Base-by-base conservation (phyloP, 2,329 filamentous ascomycete genomes). In the Aureobasidium sp. region DNA sequence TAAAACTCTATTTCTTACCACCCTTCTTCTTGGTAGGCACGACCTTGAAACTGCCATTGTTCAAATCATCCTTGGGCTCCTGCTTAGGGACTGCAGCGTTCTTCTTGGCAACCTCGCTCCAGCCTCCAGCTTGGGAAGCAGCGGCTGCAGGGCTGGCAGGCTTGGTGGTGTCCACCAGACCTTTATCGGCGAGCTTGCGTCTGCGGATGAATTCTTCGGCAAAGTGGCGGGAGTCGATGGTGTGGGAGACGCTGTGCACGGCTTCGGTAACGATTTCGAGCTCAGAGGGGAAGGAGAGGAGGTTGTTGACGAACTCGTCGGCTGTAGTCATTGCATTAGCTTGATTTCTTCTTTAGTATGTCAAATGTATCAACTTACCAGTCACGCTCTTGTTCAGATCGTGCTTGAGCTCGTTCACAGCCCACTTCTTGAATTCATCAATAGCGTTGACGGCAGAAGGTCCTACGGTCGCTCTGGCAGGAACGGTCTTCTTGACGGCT, bases 101-200 rank as follows among this genome's bases (percentile, higher is more conserved):
- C 81, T 97, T 97, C 86, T 97, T 97, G 1, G 94, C 94, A 58
- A 99, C 94, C 77, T 97, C 94, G 68, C 83, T 96, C 94, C 94
- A 99, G 23, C 93, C 93, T 61, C 89, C 87, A 67, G 76, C 74
- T 15, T 70, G 75, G 66, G 74, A 78, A 64, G 70, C 74, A 58
- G 70, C 81, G 71, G 65, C 77, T 37, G 46, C 81, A 3, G 84
- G 82, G 61, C 77, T 82, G 39, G 78, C 77, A 55, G 77, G 81
- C 52, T 83, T 80, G 17, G 85, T 81, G 1, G 67, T 67, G 73
- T 91, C 89, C 20, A 96, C 81, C 44, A 97, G 84, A 42, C 94
- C 94, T 78, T 92, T 94, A 68, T 97, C 93, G 0, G 94, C 93
- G 1, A 95, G 84, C 80, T 89, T 95, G 77, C 92, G 93, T 69